Base-by-base conservation (phyloP, 768 basidiomycete species). In the Termitomyces eurrhizus region DNA sequence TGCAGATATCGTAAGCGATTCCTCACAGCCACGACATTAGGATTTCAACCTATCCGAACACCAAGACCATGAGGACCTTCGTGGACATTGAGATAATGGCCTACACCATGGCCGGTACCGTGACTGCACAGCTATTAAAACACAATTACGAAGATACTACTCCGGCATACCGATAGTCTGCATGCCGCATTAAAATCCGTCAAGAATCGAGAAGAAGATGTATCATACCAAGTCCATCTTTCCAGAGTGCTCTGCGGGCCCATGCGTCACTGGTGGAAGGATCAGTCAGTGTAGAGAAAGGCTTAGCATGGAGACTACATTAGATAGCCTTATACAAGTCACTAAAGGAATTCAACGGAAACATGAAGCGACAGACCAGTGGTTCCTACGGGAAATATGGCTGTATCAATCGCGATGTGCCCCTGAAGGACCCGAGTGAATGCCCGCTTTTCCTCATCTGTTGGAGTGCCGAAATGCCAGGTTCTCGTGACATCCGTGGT, bases 401-500 rank as follows among this genome's bases (percentile, higher is more conserved):
- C 87, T 0, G 83, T 82, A 71, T 97, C 96, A 51, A 99, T 89
- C 0, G 92, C 85, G 61, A 96, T 94, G 67, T 95, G 91, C 0
- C 93, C 92, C 73, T 95, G 92, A 56, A 94, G 76, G 2, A 99
- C 96, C 18, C 94, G 83, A 0, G 96, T 98, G 68, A 94, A 96
- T 0, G 93, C 87, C 0, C 90, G 83, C 64, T 86, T 92, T 73
- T 97, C 91, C 67, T 93, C 89, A 0, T 80, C 78, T 7, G 87
- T 87, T 0, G 96, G 93, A 1, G 79, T 86, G 33, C 93, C 94
- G 69, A 98, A 98, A 70, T 98, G 95, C 87, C 86, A 89, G 62
- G 93, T 97, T 46, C 95, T 80, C 1, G 95, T 96, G 16, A 91
- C 90, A 69, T 99, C 96, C 1, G 97, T 99, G 0, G 96, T 98